Evolutionary conservation across 106 monocot genomes (phyloP).

Genomic region (Xerophyta viscosa): DNA sequence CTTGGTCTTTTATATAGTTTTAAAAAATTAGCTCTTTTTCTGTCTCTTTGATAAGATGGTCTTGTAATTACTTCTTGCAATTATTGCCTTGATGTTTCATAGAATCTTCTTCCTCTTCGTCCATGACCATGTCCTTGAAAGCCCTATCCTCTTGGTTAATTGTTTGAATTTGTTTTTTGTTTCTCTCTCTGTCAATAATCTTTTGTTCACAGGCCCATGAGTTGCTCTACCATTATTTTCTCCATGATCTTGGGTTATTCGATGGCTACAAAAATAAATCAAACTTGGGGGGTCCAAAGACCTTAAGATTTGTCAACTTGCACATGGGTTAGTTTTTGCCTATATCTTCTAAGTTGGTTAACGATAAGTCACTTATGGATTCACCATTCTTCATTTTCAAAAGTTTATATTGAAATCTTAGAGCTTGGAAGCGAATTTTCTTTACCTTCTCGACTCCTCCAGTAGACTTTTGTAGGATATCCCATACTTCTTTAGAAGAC

Average conservation of each 20-base stretch:
- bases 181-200: slow-evolving; percentile 5
- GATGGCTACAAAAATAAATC: slow-evolving; percentile 15
- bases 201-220: slow-evolving; percentile 19
- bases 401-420: too few species aligned
- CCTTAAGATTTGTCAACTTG: slow-evolving; percentile 9
- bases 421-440: too few species aligned
- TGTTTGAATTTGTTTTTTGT: not conserved
- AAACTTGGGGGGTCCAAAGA: slow-evolving; percentile 13
- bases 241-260: slow-evolving; percentile 20
- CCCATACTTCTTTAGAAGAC: too few species aligned
- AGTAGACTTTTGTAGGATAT: too few species aligned
- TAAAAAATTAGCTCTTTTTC: slow-evolving; percentile 5
- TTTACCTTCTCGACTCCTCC: too few species aligned
- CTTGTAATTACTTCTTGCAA: slow-evolving; percentile 1
- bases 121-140: too few species aligned
- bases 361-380: slow-evolving; percentile 1
- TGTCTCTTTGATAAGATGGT: slow-evolving; percentile 4
- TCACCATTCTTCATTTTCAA: too few species aligned
- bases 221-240: slow-evolving; percentile 16
- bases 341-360: slow-evolving; percentile 11
- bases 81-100: not conserved
- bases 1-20: slow-evolving; percentile 7
- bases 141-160: too few species aligned
- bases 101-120: slow-evolving; percentile 1
- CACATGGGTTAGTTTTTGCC: slow-evolving; percentile 11